These are phyloP conservation scores for Exophiala phaeomuriformis DNA, from an alignment of 2,329 filamentous ascomycete species.

Conservation along the genomic window DNA sequence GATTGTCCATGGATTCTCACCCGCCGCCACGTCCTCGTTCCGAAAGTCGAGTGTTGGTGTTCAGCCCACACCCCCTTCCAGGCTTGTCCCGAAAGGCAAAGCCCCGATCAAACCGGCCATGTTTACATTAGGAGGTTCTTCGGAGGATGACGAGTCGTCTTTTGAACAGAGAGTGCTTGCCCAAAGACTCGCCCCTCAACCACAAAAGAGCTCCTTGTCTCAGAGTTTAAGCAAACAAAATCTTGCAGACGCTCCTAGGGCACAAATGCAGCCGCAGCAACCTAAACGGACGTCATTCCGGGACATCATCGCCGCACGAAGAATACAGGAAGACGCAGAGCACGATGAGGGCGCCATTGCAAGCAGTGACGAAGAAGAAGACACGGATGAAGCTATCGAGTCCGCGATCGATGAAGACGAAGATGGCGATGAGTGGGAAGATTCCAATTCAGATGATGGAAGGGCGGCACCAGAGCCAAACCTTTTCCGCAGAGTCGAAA, in stretches of 20 bases:
- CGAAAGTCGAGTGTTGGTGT: conserved; percentile 29
- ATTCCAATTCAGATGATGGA: conserved; percentile 70
- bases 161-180: conserved; percentile 53
- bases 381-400: conserved; percentile 63
- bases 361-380: conserved; percentile 54
- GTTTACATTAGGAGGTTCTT: conserved; percentile 71
- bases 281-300: conserved; percentile 81
- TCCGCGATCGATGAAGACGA: conserved; percentile 70
- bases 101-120: conserved; percentile 51
- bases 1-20: conserved; percentile 78
- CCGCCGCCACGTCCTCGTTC: conserved; percentile 61
- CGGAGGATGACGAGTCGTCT: conserved; percentile 75
- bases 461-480: conserved; percentile 71
- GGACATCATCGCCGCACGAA: conserved; percentile 63
- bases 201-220: conserved; percentile 21
- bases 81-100: conserved; percentile 11
- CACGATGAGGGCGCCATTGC: conserved; percentile 54
- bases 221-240: conserved; percentile 45
- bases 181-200: conserved; percentile 40
- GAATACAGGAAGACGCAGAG: conserved; percentile 50
- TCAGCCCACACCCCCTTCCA: conserved; percentile 5
- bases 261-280: conserved; percentile 11
- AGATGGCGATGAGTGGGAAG: conserved; percentile 49
- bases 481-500: conserved; percentile 86
- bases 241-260: conserved; percentile 27